Evolutionary conservation across 1,284 basidiomycete species (phyloP), one percentile per base, ranked within the genome.

Genomic region (Mycosarcoma mackinlayi): DNA sequence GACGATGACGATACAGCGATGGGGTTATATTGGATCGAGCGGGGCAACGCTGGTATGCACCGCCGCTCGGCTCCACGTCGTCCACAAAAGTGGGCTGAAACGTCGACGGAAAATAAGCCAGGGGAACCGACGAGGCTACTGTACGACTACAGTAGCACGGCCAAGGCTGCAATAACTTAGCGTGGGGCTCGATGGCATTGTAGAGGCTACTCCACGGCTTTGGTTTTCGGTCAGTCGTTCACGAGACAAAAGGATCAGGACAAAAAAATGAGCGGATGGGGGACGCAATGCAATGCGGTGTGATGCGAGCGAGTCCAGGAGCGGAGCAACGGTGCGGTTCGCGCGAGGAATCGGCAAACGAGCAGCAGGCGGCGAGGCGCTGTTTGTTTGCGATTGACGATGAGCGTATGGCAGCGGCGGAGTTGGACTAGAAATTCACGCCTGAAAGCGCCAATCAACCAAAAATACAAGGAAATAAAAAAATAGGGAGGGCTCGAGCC

Each of bases 1-100:
- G 40, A 13, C 25, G 16, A 40, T 42, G 38, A 18, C 44, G 39
- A 44, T 23, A 13, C 4, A 33, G 6, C 19, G 24, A 27, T 14
- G 23, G 42, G 38, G 3, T 52, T 52, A 51, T 63, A 63, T 57
- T 52, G 53, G 39, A 49, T 35, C 8, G 30, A 38, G 49, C 52
- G 52, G 52, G 59, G 54, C 54, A 63, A 57, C 47, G 52, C 47
- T 21, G 37, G 21, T 19, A 38, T 6, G 30, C n/a, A n/a, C n/a
- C n/a, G n/a, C n/a, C n/a, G n/a, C n/a, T n/a, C n/a, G n/a, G n/a
- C n/a, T n/a, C n/a, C n/a, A n/a, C n/a, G n/a, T n/a, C n/a, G n/a
- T n/a, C n/a, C n/a, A n/a, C n/a, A n/a, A n/a, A 31, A 9, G 6
- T 9, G 37, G 7, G n/a, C 37, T 6, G 37, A 6, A 11, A 10